Conservation (phyloP, 768 basidiomycete species). For the Boletus subcaerulescens region DNA sequence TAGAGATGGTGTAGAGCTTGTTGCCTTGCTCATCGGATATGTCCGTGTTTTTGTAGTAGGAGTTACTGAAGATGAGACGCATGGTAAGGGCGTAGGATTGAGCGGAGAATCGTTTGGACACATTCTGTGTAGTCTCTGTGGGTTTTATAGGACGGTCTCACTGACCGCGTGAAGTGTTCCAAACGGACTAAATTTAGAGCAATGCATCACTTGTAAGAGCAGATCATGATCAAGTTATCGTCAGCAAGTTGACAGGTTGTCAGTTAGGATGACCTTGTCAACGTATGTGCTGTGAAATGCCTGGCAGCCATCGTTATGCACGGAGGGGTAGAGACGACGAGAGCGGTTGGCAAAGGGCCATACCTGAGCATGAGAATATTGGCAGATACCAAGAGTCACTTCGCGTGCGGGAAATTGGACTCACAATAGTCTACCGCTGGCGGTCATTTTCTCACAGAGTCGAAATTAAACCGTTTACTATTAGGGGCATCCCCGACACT, state of each 20-base stretch:
- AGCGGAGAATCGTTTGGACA: not conserved
- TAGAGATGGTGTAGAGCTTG: constrained; percentile 18
- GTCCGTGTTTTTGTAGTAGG: constrained; percentile 18
- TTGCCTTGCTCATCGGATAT: constrained; percentile 16
- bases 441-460: no score
- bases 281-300: no score
- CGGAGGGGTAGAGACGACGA: not conserved
- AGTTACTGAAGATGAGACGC: constrained; percentile 17
- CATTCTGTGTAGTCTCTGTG: not conserved
- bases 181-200: constrained; percentile 8
- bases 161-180: not conserved
- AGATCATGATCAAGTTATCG: not conserved
- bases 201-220: not conserved
- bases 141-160: constrained; percentile 1
- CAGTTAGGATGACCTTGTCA: no score
- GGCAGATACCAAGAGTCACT: not conserved
- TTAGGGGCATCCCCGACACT: no score
- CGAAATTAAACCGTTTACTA: no score
- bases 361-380: not conserved
- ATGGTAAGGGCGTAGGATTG: not conserved
- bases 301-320: not conserved
- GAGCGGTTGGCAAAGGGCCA: not conserved
- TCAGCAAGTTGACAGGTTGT: not conserved
- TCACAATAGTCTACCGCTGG: no score
- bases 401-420: not conserved